These are phyloP conservation scores for Astrocystis sublimbata DNA, from an alignment of 495 filamentous ascomycete genomes.

Conservation along the genomic window DNA sequence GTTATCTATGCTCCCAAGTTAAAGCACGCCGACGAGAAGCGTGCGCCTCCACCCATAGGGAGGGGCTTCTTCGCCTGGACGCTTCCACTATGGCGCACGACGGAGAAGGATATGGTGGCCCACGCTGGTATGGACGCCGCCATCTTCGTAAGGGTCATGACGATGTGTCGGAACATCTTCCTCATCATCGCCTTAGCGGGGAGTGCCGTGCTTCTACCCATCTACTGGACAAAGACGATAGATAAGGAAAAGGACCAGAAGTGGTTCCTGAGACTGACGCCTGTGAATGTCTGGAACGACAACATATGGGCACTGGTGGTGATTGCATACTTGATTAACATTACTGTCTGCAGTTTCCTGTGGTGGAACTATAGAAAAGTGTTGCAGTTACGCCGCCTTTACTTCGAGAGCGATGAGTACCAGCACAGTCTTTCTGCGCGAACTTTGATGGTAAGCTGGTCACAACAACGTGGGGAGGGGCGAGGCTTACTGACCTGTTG, in stretches of 20 bases:
- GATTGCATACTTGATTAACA: conserved; percentile 75
- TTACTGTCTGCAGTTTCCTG: conserved; percentile 74
- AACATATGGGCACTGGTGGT: conserved; percentile 80
- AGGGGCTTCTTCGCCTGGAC: conserved; percentile 87
- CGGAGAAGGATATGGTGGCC: conserved; percentile 72
- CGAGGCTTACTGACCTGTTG: conserved; percentile 21
- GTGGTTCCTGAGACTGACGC: conserved; percentile 55
- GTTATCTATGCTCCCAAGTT: conserved; percentile 93
- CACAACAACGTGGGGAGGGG: not conserved
- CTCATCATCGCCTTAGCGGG: conserved; percentile 70
- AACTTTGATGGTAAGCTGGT: conserved; percentile 74
- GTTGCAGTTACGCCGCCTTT: conserved; percentile 66
- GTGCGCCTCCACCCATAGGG: conserved; percentile 86
- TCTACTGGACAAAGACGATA: conserved; percentile 61
- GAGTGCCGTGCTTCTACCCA: conserved; percentile 77
- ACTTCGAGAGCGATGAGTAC: conserved; percentile 88
- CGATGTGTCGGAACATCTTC: conserved; percentile 93
- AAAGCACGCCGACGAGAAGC: conserved; percentile 88
- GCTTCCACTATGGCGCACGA: conserved; percentile 69
- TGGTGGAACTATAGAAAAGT: conserved; percentile 88
- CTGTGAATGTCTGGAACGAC: conserved; percentile 55
- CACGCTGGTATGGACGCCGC: conserved; percentile 87
- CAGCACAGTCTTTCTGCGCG: conserved; percentile 84
- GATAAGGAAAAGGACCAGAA: conserved; percentile 49
- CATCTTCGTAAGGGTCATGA: conserved; percentile 83